phyloP scores from a whole-genome alignment of 345 rosid species.

The Adansonia digitata region DNA sequence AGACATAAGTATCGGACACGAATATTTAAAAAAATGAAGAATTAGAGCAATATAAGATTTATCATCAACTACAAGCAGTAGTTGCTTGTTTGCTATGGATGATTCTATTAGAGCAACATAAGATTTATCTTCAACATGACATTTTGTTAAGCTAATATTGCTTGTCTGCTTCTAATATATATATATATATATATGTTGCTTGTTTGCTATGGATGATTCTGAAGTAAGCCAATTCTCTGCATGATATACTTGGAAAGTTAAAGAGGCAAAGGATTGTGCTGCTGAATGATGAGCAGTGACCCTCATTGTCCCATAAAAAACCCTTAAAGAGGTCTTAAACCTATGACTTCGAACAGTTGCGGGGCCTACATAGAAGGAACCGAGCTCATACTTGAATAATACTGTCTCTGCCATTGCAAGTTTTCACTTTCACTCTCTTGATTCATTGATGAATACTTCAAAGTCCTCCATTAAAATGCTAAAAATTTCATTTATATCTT shows the following conservation, averaged over 20 bases:
- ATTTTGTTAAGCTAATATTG: no score
- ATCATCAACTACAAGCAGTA: constrained; percentile 10
- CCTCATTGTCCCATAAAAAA: not conserved
- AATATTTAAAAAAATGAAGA: no score
- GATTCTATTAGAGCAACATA: no score
- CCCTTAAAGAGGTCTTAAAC: constrained; percentile 4
- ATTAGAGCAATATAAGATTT: no score
- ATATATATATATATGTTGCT: not conserved
- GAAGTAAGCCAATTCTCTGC: constrained; percentile 15
- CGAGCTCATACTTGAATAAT: constrained; percentile 10
- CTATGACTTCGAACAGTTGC: constrained; percentile 7
- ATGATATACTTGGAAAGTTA: not conserved
- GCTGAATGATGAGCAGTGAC: constrained; percentile 16
- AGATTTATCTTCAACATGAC: no score
- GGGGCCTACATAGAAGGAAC: constrained; percentile 1
- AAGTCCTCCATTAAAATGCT: not conserved
- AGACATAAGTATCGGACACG: no score
- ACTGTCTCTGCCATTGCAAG: constrained; percentile 2
- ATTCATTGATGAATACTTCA: not conserved
- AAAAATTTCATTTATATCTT: not conserved
- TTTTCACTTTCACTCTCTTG: not conserved
- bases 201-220: constrained; percentile 10
- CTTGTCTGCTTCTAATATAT: no score
- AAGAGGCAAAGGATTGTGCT: constrained; percentile 12
- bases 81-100: no score